Evolutionary conservation across 169 alveolate species (phyloP), one percentile per base, ranked within the genome.

Genomic region (Theileria equi): DNA sequence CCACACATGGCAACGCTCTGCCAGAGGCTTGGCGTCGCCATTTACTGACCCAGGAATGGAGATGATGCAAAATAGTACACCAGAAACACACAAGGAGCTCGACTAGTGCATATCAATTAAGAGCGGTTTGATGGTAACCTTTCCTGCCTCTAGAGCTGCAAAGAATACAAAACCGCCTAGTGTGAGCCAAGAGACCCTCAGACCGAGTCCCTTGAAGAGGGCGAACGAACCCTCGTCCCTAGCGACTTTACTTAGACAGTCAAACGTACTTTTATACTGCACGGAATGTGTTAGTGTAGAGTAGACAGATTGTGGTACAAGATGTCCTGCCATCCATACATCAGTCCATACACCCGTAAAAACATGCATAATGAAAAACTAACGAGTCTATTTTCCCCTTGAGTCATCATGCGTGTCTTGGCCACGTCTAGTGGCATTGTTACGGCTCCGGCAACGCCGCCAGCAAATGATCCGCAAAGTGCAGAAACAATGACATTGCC

Each of bases 341-440:
- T n/a, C n/a, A n/a, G n/a, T n/a, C n/a, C n/a, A n/a, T n/a, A n/a
- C n/a, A n/a, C n/a, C n/a, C n/a, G n/a, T 48, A 13, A 3, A 19
- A 29, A 48, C 11, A 48, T 16, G 41, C 2, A 19, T 3, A 17
- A n/a, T 4, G 38, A n/a, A 5, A 13, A 34, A 52, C 70, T 6
- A 58, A 74, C 84, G 72, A 47, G 38, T 17, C 38, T 41, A 6
- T 59, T 47, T 28, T 82, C 34, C 25, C 91, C 95, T 80, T 96
- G 95, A 6, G 98, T 94, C 85, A 95, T 93, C 66, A 96, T 90
- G 54, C 96, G 80, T 16, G 99, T 95, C 77, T 96, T 96, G 40
- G 95, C 86, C 55, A 96, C 98, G 73, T 96, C 99, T 26, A 96
- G 77, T 25, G 99, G 99, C 35, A 88, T 95, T 3, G 98, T 94